phyloP scores from a whole-genome alignment of 768 basidiomycete species.

The Piloderma croceum region DNA sequence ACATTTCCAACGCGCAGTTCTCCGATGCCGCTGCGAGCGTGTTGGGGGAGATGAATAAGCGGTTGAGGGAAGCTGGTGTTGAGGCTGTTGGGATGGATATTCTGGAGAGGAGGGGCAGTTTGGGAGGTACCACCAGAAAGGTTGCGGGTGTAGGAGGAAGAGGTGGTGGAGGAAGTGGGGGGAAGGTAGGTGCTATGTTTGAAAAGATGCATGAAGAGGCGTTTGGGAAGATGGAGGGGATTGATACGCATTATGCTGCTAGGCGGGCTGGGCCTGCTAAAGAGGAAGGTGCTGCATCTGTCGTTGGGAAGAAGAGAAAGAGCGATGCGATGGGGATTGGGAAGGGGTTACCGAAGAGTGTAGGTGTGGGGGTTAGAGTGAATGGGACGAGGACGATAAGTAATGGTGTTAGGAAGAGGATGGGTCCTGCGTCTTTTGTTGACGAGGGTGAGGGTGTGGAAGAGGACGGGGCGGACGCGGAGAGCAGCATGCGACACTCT shows the following conservation, averaged over 20 bases:
- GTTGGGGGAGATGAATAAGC: conserved; percentile 77
- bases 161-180: conserved; percentile 2
- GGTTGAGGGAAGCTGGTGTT: conserved; percentile 54
- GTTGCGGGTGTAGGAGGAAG: neutral
- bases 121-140: neutral
- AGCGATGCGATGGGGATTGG: conserved; percentile 47
- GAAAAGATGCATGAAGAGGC: conserved; percentile 57
- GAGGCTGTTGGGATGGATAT: conserved; percentile 42
- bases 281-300: conserved; percentile 17
- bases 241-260: conserved; percentile 49
- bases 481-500: conserved; percentile 33
- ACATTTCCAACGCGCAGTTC: conserved; percentile 62
- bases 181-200: conserved; percentile 31
- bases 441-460: conserved; percentile 46
- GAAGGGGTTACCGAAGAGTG: conserved; percentile 17
- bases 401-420: conserved; percentile 37
- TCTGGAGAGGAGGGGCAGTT: conserved; percentile 32
- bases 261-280: conserved; percentile 22
- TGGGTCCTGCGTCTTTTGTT: conserved; percentile 55
- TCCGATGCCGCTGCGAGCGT: conserved; percentile 60
- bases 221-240: conserved; percentile 77
- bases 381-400: too few species aligned
- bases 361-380: conserved; percentile 36
- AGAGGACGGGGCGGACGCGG: conserved; percentile 30
- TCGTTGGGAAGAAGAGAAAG: conserved; percentile 41